Conservation (phyloP, 208 protist species). For the Wallacemonas sp. region DNA sequence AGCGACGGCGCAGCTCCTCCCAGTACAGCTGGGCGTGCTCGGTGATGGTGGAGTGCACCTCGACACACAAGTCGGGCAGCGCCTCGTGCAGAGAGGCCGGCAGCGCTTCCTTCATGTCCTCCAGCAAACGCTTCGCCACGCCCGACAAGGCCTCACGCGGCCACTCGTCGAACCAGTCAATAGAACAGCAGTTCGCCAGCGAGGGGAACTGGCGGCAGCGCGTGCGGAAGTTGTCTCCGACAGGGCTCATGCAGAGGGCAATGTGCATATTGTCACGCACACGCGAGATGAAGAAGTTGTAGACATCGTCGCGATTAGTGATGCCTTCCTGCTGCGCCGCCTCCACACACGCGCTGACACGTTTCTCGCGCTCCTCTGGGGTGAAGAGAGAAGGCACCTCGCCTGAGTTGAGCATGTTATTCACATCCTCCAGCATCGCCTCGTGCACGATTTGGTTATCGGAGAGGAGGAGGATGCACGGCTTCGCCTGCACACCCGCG, state of each 20-base stretch:
- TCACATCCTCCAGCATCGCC: slow-evolving; percentile 97
- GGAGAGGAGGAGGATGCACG: slow-evolving; percentile 93
- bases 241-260: slow-evolving; percentile 96
- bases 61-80: slow-evolving; percentile 86
- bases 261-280: slow-evolving; percentile 96
- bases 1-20: slow-evolving; percentile 91
- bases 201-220: slow-evolving; percentile 97
- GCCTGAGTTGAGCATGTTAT: slow-evolving; percentile 97
- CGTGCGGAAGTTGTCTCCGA: slow-evolving; percentile 94
- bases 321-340: slow-evolving; percentile 88
- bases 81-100: slow-evolving; percentile 49
- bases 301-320: slow-evolving; percentile 91
- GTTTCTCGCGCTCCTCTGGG: slow-evolving; percentile 95
- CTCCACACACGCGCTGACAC: slow-evolving; percentile 91
- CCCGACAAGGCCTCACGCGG: slow-evolving; percentile 91
- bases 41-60: slow-evolving; percentile 82
- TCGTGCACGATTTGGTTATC: slow-evolving; percentile 97
- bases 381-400: slow-evolving; percentile 97
- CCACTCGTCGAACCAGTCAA: slow-evolving; percentile 98
- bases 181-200: slow-evolving; percentile 97
- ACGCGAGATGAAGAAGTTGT: slow-evolving; percentile 94
- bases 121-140: slow-evolving; percentile 86
- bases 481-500: slow-evolving; percentile 85
- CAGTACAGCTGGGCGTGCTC: slow-evolving; percentile 81
- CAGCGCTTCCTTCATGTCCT: slow-evolving; percentile 41